These are phyloP conservation scores for Mytilinidion resinicola DNA, from an alignment of 495 filamentous ascomycete genomes.

Conservation along the genomic window DNA sequence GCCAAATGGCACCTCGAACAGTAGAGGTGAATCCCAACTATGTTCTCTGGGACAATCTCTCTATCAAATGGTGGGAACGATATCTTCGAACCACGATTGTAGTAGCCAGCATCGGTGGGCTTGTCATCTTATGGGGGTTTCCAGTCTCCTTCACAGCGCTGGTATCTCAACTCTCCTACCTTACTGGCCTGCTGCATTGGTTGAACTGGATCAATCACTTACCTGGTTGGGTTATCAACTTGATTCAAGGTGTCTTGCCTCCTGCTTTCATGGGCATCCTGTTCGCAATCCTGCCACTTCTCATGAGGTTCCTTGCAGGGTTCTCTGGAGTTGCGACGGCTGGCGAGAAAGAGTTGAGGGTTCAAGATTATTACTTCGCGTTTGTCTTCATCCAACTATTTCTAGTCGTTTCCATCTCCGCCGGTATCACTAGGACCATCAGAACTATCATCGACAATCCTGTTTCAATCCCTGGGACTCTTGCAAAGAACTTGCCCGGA, in stretches of 20 bases:
- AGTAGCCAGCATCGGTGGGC: constrained; percentile 55
- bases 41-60: constrained; percentile 98
- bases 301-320: constrained; percentile 66
- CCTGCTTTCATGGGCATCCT: constrained; percentile 70
- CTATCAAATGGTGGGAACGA: constrained; percentile 88
- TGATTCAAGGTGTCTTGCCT: constrained; percentile 82
- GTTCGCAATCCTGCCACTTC: constrained; percentile 71
- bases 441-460: constrained; percentile 53
- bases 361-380: constrained; percentile 88
- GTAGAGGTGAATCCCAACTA: constrained; percentile 92
- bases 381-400: constrained; percentile 97
- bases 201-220: constrained; percentile 61
- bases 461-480: constrained; percentile 47
- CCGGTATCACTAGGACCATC: constrained; percentile 66
- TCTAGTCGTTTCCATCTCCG: constrained; percentile 81
- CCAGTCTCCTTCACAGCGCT: constrained; percentile 84
- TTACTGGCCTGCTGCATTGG: constrained; percentile 60
- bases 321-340: constrained; percentile 80
- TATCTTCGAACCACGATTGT: constrained; percentile 69
- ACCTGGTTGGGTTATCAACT: constrained; percentile 59
- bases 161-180: constrained; percentile 64
- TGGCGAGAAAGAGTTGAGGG: constrained; percentile 67
- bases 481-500: constrained; percentile 78
- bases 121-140: constrained; percentile 86
- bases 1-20: constrained; percentile 87